A percentile compares a stretch with the other conserved stretches of the same genome.
phyloP scores from a whole-genome alignment of 106 monocot genomes.

The Dioscorea dumetorum region DNA sequence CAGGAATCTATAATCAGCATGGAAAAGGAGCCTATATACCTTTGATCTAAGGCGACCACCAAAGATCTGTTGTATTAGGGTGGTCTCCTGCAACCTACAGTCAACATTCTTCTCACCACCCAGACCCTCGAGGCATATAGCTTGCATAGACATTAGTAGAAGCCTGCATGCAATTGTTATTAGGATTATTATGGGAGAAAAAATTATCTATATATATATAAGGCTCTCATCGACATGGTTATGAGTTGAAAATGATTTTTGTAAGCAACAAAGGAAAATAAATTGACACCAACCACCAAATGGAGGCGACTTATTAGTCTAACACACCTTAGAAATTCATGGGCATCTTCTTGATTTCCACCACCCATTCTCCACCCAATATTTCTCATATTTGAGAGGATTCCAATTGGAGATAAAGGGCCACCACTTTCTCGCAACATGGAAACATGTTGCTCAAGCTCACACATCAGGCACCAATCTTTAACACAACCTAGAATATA shows the following conservation, averaged over 20 bases:
- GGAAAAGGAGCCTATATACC: constrained; percentile 15
- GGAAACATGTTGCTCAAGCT: constrained; percentile 84
- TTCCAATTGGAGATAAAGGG: constrained; percentile 63
- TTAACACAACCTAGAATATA: constrained; percentile 37
- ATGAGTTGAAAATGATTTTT: too few relatives aligned
- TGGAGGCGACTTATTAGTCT: too few relatives aligned
- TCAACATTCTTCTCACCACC: constrained; percentile 89
- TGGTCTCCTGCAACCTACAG: constrained; percentile 82
- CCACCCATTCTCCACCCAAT: constrained; percentile 83
- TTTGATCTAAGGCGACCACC: constrained; percentile 92
- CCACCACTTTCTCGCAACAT: constrained; percentile 59
- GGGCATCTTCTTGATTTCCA: constrained; percentile 96
- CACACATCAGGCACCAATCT: constrained; percentile 95
- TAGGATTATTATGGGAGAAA: neutral
- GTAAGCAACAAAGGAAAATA: neutral
- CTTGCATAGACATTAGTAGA: constrained; percentile 90
- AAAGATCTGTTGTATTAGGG: constrained; percentile 91
- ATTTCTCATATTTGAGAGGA: constrained; percentile 81
- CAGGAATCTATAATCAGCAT: neutral
- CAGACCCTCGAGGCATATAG: constrained; percentile 64
- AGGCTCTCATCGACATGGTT: too few relatives aligned
- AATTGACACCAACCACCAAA: neutral
- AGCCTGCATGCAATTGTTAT: constrained; percentile 33
- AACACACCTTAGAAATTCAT: constrained; percentile 84
- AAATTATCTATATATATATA: too few relatives aligned